Percentiles rank a stretch among this genome's conserved stretches.
Conservation (phyloP, 2,329 filamentous ascomycete genomes). For the Drechslera avenae region DNA sequence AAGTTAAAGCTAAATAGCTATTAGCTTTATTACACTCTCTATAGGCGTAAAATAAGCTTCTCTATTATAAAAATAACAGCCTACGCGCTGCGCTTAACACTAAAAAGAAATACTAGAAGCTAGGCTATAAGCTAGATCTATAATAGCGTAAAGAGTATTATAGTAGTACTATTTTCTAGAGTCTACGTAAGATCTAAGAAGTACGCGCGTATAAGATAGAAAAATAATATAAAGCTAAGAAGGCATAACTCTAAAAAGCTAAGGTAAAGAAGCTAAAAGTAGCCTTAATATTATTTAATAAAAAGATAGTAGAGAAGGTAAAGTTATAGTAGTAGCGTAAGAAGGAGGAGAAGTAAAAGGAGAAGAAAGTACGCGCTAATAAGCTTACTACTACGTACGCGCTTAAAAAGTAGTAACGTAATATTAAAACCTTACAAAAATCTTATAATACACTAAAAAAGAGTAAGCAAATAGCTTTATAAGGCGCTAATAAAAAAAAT, state of each 20-base stretch:
- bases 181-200: neutral
- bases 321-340: neutral
- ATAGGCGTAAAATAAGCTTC: neutral
- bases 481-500: neutral
- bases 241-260: no score
- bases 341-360: no score
- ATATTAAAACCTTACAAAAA: neutral
- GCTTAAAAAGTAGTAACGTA: neutral
- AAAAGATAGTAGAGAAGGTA: neutral
- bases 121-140: neutral
- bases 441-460: no score
- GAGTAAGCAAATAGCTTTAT: neutral
- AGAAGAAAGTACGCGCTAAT: neutral
- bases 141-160: neutral
- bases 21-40: no score
- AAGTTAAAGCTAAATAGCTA: no score
- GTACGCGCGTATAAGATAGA: neutral
- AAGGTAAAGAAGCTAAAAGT: no score
- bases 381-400: neutral
- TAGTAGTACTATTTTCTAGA: neutral
- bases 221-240: neutral
- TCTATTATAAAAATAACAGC: neutral
- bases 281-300: no score
- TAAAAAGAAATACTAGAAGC: neutral
- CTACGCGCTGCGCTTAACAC: neutral